Conservation (phyloP, 768 basidiomycete genomes). For the Termitomyces sp. region DNA sequence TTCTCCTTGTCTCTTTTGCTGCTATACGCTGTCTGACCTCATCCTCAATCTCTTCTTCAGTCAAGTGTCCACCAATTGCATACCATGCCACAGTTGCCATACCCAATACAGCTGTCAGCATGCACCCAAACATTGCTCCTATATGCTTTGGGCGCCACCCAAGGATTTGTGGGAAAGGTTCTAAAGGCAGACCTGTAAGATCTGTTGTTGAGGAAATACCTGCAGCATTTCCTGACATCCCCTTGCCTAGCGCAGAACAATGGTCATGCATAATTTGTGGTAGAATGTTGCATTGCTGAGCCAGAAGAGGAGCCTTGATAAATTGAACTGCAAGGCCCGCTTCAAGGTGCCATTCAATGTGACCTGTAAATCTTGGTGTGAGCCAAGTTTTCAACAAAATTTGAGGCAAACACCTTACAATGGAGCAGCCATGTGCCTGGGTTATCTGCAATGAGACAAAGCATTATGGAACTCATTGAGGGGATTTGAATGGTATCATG, state of each 20-base stretch:
- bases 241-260: slow-evolving; percentile 56
- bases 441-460: slow-evolving; percentile 85
- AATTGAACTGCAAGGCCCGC: slow-evolving; percentile 81
- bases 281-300: slow-evolving; percentile 49
- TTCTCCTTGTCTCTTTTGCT: slow-evolving; percentile 43
- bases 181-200: slow-evolving; percentile 54
- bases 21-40: slow-evolving; percentile 55
- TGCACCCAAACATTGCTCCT: slow-evolving; percentile 70
- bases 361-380: slow-evolving; percentile 36
- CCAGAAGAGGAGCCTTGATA: slow-evolving; percentile 71
- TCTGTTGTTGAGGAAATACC: slow-evolving; percentile 69
- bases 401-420: slow-evolving; percentile 38
- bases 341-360: slow-evolving; percentile 85
- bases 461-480: slow-evolving; percentile 55
- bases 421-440: slow-evolving; percentile 89
- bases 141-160: slow-evolving; percentile 75
- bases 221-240: slow-evolving; percentile 80
- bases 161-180: slow-evolving; percentile 67
- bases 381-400: neutral
- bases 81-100: slow-evolving; percentile 88
- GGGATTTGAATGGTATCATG: slow-evolving; percentile 85
- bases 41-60: slow-evolving; percentile 78
- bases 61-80: slow-evolving; percentile 60
- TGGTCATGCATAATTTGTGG: slow-evolving; percentile 66
- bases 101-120: slow-evolving; percentile 79